phyloP scores from a whole-genome alignment of 768 basidiomycete genomes.

The Suillus fuscotomentosus region DNA sequence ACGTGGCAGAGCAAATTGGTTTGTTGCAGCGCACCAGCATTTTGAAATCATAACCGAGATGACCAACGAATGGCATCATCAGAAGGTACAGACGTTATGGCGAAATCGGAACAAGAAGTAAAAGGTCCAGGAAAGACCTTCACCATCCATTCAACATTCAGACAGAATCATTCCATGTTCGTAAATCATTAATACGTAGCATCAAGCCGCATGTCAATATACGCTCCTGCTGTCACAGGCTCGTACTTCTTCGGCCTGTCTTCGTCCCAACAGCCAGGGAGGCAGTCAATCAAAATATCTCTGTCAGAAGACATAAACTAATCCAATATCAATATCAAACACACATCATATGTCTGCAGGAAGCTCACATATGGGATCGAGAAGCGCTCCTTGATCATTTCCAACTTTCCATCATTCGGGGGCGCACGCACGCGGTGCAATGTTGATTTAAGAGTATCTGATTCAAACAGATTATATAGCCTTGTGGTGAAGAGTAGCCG shows the following conservation, averaged over 20 bases:
- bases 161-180: neutral
- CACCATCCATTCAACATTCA: neutral
- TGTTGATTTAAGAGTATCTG: conserved; percentile 35
- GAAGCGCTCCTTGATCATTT: conserved; percentile 50
- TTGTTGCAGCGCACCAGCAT: neutral
- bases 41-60: neutral
- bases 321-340: conserved; percentile 19
- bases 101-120: neutral
- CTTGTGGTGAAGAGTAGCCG: neutral
- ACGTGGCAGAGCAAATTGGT: neutral
- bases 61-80: neutral
- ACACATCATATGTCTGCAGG: neutral
- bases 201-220: conserved; percentile 39
- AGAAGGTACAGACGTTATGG: neutral
- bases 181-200: conserved; percentile 29
- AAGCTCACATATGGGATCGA: conserved; percentile 59
- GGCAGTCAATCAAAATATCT: conserved; percentile 43
- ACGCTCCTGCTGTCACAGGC: conserved; percentile 40
- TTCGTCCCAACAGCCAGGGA: conserved; percentile 50
- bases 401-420: conserved; percentile 14
- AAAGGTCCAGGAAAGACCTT: neutral
- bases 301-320: conserved; percentile 32
- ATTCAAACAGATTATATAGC: neutral
- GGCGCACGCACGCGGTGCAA: conserved; percentile 53
- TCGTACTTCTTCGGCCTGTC: conserved; percentile 49